Evolutionary conservation across 371 early-diverging fungal species (phyloP).

Genomic region (Coemansia sp.): DNA sequence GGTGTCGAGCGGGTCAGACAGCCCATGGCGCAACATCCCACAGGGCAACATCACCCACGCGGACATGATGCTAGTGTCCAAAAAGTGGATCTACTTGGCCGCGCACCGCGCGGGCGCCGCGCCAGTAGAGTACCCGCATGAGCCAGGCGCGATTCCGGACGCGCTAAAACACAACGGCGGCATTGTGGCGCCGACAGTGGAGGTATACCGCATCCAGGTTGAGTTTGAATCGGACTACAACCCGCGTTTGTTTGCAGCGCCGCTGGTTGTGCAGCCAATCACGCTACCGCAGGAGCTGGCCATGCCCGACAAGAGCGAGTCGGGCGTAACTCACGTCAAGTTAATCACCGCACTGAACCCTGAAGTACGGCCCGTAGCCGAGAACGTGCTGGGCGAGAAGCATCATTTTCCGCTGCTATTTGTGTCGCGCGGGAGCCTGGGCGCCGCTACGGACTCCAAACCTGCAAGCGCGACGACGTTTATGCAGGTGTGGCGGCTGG

Average conservation of each 20-base stretch:
- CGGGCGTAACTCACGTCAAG: slow-evolving; percentile 45
- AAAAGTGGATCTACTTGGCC: slow-evolving; percentile 47
- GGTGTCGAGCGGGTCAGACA: slow-evolving; percentile 4
- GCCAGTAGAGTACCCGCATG: slow-evolving; percentile 36
- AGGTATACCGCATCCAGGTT: slow-evolving; percentile 46
- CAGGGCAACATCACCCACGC: slow-evolving; percentile 43
- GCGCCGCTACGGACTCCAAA: neutral
- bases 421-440: slow-evolving; percentile 28
- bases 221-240: slow-evolving; percentile 50
- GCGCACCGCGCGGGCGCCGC: slow-evolving; percentile 40
- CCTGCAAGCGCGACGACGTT: slow-evolving; percentile 16
- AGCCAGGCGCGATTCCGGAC: slow-evolving; percentile 34
- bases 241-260: slow-evolving; percentile 47
- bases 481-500: slow-evolving; percentile 44
- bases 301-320: neutral
- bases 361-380: slow-evolving; percentile 37
- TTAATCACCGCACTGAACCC: slow-evolving; percentile 48
- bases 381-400: slow-evolving; percentile 42
- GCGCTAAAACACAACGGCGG: slow-evolving; percentile 24
- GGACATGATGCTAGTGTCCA: slow-evolving; percentile 50
- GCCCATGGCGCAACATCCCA: slow-evolving; percentile 45
- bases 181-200: slow-evolving; percentile 38
- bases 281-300: slow-evolving; percentile 12
- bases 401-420: slow-evolving; percentile 46
- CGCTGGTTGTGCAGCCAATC: slow-evolving; percentile 42